phyloP scores from a whole-genome alignment of 2,329 filamentous ascomycete genomes.

The Ascochyta lentis region DNA sequence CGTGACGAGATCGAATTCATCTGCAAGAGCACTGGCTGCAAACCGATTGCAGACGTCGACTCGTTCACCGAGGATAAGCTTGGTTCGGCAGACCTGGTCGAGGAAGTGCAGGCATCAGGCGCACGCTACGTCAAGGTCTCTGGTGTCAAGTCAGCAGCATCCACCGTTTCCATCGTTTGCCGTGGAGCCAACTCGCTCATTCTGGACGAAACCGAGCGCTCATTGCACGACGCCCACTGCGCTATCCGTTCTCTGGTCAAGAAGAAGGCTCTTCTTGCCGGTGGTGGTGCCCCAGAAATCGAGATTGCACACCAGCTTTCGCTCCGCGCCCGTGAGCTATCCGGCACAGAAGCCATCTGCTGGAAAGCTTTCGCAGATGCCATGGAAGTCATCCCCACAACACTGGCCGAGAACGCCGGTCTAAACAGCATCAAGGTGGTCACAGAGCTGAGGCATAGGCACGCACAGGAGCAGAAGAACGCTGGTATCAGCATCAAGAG shows the following conservation, averaged over 20 bases:
- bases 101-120: constrained; percentile 87
- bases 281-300: constrained; percentile 94
- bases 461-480: constrained; percentile 93
- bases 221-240: constrained; percentile 95
- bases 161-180: constrained; percentile 93
- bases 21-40: constrained; percentile 98
- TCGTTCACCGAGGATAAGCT: constrained; percentile 99
- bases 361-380: constrained; percentile 99
- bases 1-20: constrained; percentile 99
- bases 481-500: constrained; percentile 98
- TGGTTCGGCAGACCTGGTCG: constrained; percentile 88
- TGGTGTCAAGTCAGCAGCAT: constrained; percentile 79
- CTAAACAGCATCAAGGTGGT: constrained; percentile 99
- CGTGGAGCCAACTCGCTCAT: constrained; percentile 94
- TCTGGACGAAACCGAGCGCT: constrained; percentile 95
- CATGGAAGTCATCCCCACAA: constrained; percentile 96
- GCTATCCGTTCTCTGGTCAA: constrained; percentile 97
- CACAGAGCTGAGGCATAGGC: constrained; percentile 90
- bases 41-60: constrained; percentile 97
- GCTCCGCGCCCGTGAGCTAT: constrained; percentile 80
- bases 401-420: constrained; percentile 94
- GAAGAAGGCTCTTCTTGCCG: constrained; percentile 98
- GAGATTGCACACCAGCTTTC: constrained; percentile 89
- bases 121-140: constrained; percentile 94
- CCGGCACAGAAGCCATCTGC: constrained; percentile 95